Evolutionary conservation across 129 eudicot species (phyloP), one percentile per base, ranked within the genome.

Genomic region (Flaveria linearis): DNA sequence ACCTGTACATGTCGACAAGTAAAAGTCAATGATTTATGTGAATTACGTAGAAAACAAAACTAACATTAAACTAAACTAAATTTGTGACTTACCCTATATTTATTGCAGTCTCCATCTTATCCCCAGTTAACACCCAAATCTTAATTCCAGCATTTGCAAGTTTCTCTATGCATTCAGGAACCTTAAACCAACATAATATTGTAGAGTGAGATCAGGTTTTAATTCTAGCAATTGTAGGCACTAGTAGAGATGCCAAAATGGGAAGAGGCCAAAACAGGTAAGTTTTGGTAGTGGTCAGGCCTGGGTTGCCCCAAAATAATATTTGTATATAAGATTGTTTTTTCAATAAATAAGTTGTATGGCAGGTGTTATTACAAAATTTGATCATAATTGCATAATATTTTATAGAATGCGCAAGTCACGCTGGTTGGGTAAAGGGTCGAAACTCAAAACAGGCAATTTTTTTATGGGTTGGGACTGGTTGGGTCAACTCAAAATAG

Each of bases 101-200:
- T 45, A 95, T 86, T 46, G 99, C 99, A 9, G 99, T 95, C 88
- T 95, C 99, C 99, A 95, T 89, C 78, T 91, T 95, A 84, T 95
- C 99, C 64, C 99, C 99, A 1, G 99, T 95, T 78, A 95, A 88
- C 69, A 95, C 97, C 99, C 99, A 95, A 63, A 95, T 87, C 84
- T 90, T 91, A 68, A 95, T 85, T 22, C 99, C 97, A 82, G 99
- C 99, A 63, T 85, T 73, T 63, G 87, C 86, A 77, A 95, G 97
- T 79, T 88, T 95, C 77, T 86, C 85, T 52, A 95, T 95, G 89
- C 96, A 89, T 69, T 95, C 99, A 22, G 97, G 97, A 79, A 95
- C 99, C 99, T 95, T 63, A 15, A 74, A 12, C 73, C 53, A 71
- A 76, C 74, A 80, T 9, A 64, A 77, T 76, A 77, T 2, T 72